Percentiles rank a stretch among this genome's conserved stretches.
These are phyloP conservation scores for Fraxinus sp. DNA, from an alignment of 305 asterid species.

Conservation along the genomic window DNA sequence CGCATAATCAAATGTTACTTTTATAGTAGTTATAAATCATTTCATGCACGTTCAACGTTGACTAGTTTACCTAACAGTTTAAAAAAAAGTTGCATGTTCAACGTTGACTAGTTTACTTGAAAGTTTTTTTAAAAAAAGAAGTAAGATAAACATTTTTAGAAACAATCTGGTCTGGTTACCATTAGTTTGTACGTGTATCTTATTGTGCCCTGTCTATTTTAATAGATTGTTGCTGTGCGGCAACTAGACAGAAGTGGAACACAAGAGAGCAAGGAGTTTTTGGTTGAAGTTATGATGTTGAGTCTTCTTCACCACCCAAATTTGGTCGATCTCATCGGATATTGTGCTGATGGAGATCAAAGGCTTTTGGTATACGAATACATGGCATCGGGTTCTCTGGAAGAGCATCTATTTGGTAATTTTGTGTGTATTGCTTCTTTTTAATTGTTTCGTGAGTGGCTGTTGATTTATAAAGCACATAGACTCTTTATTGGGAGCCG, in stretches of 20 bases:
- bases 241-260: slow-evolving; percentile 75
- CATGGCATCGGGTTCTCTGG: slow-evolving; percentile 57
- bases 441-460: neutral
- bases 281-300: slow-evolving; percentile 52
- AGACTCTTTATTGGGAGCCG: neutral
- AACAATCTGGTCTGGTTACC: neutral
- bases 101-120: neutral
- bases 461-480: neutral
- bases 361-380: slow-evolving; percentile 77
- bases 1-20: no score
- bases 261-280: slow-evolving; percentile 70
- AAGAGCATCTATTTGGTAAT: slow-evolving; percentile 58
- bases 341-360: slow-evolving; percentile 95
- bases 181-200: neutral
- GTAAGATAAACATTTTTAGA: neutral
- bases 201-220: neutral
- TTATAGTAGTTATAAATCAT: no score
- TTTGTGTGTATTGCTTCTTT: neutral
- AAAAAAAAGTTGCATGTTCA: no score
- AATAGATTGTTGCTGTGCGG: slow-evolving; percentile 62
- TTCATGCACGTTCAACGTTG: no score
- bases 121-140: no score
- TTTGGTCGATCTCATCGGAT: slow-evolving; percentile 62
- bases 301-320: slow-evolving; percentile 69
- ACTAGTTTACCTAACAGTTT: no score